Evolutionary conservation across 2,329 filamentous ascomycete species (phyloP), one percentile per base, ranked within the genome.

Genomic region (Cladosporium sp.): DNA sequence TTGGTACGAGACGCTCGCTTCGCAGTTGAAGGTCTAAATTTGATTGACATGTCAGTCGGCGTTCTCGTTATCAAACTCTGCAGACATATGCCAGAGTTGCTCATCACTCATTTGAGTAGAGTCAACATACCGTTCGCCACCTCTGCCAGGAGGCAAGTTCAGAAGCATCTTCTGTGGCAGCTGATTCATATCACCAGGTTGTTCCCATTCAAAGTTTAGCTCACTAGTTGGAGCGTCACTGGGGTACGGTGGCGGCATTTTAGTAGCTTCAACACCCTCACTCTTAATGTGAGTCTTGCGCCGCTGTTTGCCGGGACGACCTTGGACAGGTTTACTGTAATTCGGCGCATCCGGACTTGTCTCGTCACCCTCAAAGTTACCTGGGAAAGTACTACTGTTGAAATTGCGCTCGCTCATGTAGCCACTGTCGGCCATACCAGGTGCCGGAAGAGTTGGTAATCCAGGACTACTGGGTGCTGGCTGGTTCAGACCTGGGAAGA

Each of bases 381-480:
- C 82, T n/a, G 85, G 35, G 13, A 85, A 66, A 6, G 82, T 79
- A n/a, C 85, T 86, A 63, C 87, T 62, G 29, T 51, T 48, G 12
- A 57, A 49, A 12, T 55, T 53, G 8, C 54, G 59, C 35, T 60
- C 62, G 45, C 61, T 93, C 79, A 91, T 87, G 62, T 94, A 94
- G 1, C 87, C 88, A 12, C 88, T 91, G 63, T 95, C 88, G 15
- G 56, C 53, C 47, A 62, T 53, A 8, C 53, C 56, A 12, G 59
- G 50, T 7, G 72, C 72, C 20, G 60, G 71, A 59, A 63, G 70
- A 4, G 78, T 77, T 46, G 83, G 82, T 20, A 83, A 66, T 18
- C 77, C 71, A 2, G 92, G 93, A 63, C 92, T 97, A 2, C 91
- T 95, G 20, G 84, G 81, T 22, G 82, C 53, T 3, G 54, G 55